Evolutionary conservation across 768 basidiomycete genomes (phyloP).

Genomic region (Boletus pseudo-olivaceus): DNA sequence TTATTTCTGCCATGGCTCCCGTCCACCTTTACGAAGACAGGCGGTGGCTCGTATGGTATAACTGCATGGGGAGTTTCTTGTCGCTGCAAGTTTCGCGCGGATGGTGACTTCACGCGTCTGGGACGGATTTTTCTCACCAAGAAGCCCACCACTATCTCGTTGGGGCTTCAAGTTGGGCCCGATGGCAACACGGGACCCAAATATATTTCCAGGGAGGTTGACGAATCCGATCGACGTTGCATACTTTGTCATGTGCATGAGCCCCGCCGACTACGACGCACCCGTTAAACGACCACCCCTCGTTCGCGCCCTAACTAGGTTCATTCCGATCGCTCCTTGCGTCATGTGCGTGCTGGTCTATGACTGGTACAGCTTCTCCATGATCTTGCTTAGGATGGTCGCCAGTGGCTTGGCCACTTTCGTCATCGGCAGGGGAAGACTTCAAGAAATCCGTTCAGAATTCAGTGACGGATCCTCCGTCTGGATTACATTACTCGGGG

Average conservation of each 20-base stretch:
- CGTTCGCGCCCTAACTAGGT: conserved; percentile 1
- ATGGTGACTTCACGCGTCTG: conserved; percentile 27
- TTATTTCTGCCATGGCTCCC: conserved; percentile 33
- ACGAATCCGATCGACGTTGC: conserved; percentile 17
- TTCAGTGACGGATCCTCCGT: conserved; percentile 17
- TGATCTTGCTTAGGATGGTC: conserved; percentile 31
- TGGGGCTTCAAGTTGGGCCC: conserved; percentile 31
- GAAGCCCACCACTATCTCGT: conserved; percentile 10
- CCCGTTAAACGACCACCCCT: conserved; percentile 5
- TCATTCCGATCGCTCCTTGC: conserved; percentile 23
- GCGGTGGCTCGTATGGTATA: conserved; percentile 37
- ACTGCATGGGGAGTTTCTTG: conserved; percentile 32
- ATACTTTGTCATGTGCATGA: conserved; percentile 13
- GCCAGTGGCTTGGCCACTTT: conserved; percentile 27
- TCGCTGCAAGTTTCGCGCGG: conserved; percentile 31
- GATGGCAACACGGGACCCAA: conserved; percentile 28
- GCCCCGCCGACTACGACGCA: conserved; percentile 3
- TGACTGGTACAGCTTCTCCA: conserved; percentile 33
- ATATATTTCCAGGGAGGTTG: conserved; percentile 25
- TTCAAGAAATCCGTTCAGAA: conserved; percentile 18
- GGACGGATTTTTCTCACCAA: conserved; percentile 23
- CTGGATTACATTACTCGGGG: conserved; percentile 20
- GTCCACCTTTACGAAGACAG: conserved; percentile 32
- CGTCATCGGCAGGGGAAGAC: conserved; percentile 22
- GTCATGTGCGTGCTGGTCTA: conserved; percentile 20